Conservation (phyloP, 805 yeast species). For the Saccharomycopsis sp. region DNA sequence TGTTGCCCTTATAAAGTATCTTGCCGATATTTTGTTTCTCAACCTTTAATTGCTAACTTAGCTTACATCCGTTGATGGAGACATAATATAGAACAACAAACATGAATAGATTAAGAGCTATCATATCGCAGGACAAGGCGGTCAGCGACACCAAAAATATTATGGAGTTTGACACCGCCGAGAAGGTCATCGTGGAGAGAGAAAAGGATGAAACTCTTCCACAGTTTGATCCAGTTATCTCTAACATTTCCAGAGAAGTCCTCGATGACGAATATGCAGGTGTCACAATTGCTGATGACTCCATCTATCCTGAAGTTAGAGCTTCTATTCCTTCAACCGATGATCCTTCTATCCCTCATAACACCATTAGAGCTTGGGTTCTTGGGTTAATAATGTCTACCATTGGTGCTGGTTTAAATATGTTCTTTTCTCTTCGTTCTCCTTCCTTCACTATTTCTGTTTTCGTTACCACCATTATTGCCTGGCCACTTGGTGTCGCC, state of each 20-base stretch:
- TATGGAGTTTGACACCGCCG: slow-evolving; percentile 15
- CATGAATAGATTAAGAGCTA: slow-evolving; percentile 12
- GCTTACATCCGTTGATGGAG: not conserved
- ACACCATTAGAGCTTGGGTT: slow-evolving; percentile 51
- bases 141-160: slow-evolving; percentile 12
- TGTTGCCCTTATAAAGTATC: no score
- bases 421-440: slow-evolving; percentile 47
- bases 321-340: slow-evolving; percentile 49
- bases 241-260: slow-evolving; percentile 17
- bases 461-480: slow-evolving; percentile 46
- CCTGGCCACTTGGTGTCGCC: slow-evolving; percentile 49
- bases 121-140: slow-evolving; percentile 8
- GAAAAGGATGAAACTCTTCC: slow-evolving; percentile 9
- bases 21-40: not conserved
- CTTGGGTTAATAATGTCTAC: slow-evolving; percentile 44
- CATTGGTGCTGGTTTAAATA: slow-evolving; percentile 51
- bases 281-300: slow-evolving; percentile 28
- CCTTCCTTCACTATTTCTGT: slow-evolving; percentile 46
- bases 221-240: slow-evolving; percentile 17
- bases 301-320: slow-evolving; percentile 52
- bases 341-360: slow-evolving; percentile 42
- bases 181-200: slow-evolving; percentile 12
- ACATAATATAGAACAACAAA: not conserved
- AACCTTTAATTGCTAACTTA: no score
- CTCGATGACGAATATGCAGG: slow-evolving; percentile 33